Conservation (phyloP, 768 basidiomycete species). For the Dioszegia hungarica region DNA sequence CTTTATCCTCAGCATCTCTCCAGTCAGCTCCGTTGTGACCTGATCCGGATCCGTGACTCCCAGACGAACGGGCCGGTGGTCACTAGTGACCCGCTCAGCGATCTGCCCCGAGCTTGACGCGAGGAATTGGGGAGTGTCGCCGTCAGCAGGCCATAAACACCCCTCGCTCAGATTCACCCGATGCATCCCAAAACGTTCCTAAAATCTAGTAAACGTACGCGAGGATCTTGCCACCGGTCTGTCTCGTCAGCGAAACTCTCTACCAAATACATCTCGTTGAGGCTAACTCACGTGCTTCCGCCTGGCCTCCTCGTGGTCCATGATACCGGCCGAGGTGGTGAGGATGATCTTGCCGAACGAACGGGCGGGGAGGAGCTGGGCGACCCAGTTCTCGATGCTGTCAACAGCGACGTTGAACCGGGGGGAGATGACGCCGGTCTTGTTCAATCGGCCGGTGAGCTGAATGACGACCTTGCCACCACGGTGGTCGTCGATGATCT, state of each 20-base stretch:
- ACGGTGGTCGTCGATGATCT: slow-evolving; percentile 98
- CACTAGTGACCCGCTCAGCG: too few species aligned
- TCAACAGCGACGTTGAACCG: slow-evolving; percentile 92
- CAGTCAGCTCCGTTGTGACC: too few species aligned
- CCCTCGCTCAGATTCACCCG: neutral
- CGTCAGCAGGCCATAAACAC: neutral
- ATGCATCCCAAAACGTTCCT: slow-evolving; percentile 9
- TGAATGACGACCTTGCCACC: slow-evolving; percentile 97
- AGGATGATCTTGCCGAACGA: slow-evolving; percentile 95
- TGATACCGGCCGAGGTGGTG: slow-evolving; percentile 94
- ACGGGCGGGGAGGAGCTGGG: slow-evolving; percentile 90
- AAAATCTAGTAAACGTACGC: slow-evolving; percentile 78
- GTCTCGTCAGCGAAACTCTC: neutral
- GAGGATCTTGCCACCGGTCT: slow-evolving; percentile 77
- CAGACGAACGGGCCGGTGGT: too few species aligned
- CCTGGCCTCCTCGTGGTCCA: slow-evolving; percentile 96
- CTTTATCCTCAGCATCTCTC: too few species aligned
- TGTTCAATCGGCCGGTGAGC: slow-evolving; percentile 97
- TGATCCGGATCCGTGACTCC: too few species aligned
- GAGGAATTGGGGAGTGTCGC: too few species aligned
- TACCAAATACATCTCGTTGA: neutral
- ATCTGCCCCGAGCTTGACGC: too few species aligned
- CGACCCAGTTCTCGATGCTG: slow-evolving; percentile 81
- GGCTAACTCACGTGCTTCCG: slow-evolving; percentile 64
- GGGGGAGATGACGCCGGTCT: slow-evolving; percentile 99